Evolutionary conservation across 768 basidiomycete species (phyloP), one percentile per base, ranked within the genome.

Genomic region (Dictyophora rubrovolvata): DNA sequence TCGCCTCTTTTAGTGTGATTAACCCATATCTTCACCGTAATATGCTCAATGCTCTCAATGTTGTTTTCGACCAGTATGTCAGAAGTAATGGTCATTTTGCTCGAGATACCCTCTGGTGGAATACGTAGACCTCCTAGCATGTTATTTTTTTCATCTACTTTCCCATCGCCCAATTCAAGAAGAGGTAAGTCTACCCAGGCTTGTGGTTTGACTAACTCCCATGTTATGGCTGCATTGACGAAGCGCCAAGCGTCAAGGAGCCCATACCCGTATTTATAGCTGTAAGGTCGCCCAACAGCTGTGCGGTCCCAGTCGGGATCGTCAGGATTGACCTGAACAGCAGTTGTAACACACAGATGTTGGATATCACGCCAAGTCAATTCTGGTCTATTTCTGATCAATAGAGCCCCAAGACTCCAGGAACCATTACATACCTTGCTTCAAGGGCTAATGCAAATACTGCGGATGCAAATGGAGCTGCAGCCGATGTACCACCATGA

Each of bases 401-500:
- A 46, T 7, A 49, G 52, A 53, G 28, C 46, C 46, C 10, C 54
- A 64, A 63, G 34, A 63, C 55, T 54, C 22, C 10, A 51, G 47
- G 28, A 21, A 16, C 10, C 28, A 54, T 36, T 18, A 68, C 79
- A 59, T 65, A 93, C 92, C 94, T 81, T 60, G 82, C 89, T 73
- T 92, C 78, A 16, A 99, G 75, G 6, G 92, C 92, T 11, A 99
- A 80, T 20, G 93, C 89, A 67, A 95, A 86, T 42, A 97, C 89
- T 23, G 93, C 96, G 14, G 86, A 93, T 22, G 93, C 96, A 63
- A 98, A 90, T 7, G 96, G 96, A 7, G 96, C 96, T 5, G 96
- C 96, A 21, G 96, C 96, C 16, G 95, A 97, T 1, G 96, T 99
- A 16, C 96, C 96, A 21, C 96, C 96, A 66, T 99, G 96, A 0